Conservation (phyloP, 257 asterid genomes). For the Ocimum tenuiflorum region DNA sequence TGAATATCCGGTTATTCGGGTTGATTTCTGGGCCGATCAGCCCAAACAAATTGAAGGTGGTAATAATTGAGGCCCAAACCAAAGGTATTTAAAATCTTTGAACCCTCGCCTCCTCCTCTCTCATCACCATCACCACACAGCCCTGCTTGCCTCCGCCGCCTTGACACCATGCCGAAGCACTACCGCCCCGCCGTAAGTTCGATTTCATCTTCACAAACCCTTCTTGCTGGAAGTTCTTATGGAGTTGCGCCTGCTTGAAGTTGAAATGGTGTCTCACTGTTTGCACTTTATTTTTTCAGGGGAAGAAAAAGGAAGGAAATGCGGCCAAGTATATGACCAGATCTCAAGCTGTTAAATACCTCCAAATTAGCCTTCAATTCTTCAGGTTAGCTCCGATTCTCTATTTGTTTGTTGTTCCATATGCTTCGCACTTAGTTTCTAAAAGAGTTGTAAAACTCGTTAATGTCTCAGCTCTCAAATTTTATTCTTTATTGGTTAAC, state of each 20-base stretch:
- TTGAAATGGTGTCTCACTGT: neutral
- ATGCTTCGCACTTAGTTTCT: neutral
- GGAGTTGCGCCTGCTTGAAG: neutral
- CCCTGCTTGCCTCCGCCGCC: neutral
- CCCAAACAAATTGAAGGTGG: no score
- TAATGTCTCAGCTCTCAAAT: no score
- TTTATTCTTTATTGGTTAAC: neutral
- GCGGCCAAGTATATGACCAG: constrained; percentile 88
- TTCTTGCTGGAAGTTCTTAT: neutral
- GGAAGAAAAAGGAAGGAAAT: constrained; percentile 96
- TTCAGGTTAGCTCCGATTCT: constrained; percentile 50
- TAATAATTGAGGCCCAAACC: neutral
- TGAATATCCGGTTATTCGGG: no score
- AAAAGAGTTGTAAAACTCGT: no score
- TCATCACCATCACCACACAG: neutral
- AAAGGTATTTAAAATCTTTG: neutral
- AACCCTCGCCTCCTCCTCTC: constrained; percentile 21
- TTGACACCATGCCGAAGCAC: constrained; percentile 50
- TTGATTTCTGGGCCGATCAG: no score
- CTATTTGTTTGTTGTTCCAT: neutral
- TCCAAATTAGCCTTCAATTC: constrained; percentile 75
- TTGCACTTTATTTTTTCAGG: constrained; percentile 34
- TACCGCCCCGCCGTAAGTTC: constrained; percentile 47
- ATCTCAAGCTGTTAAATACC: constrained; percentile 74
- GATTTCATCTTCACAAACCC: neutral